Base-by-base conservation (phyloP, 495 filamentous ascomycete species). In the Xylaria acuta region DNA sequence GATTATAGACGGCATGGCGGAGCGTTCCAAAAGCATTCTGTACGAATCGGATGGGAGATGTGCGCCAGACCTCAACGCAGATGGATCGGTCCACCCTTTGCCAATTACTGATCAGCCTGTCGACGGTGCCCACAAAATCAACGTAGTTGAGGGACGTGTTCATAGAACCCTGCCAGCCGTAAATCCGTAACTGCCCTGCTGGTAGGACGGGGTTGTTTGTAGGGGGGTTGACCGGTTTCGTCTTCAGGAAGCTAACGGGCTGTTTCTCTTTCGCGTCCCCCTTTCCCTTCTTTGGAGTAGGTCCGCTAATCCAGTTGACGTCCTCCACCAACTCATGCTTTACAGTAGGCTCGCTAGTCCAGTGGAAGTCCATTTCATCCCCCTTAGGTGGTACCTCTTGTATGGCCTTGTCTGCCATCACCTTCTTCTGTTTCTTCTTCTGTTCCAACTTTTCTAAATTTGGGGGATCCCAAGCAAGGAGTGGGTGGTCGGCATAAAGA, bases 51-150 rank as follows among this genome's bases (percentile, higher is more conserved):
- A 22, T 2, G n/a, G 34, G 5, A n/a, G 38, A 18, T 36, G 12
- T 1, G 20, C 69, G n/a, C 77, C 77, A 79, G 49, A 77, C 41
- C 45, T 79, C 67, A 20, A 79, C 32, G 12, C 70, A 66, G 45
- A 79, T 58, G 8, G 5, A 45, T 38, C 71, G 69, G 54, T 79
- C 69, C n/a, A 60, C 49, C 7, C 3, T 8, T 0, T 38, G 11
- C 69, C 18, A 49, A 30, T 65, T 71, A 20, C 69, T 71, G 8
- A 58, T 45, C 22, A 71, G 62, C 32, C 18, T 64, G 60, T 71
- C 69, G 40, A 58, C 60, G 59, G 18, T 12, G 6, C n/a, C 5
- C 18, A 71, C 69, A 22, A 71, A 71, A 20, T 41, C 45, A 9
- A 7, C 18, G 16, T 71, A 65, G 5, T 71, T 3, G 38, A 58